Evolutionary conservation across 495 filamentous ascomycete species (phyloP).

Genomic region (Penicillium subrubescens): DNA sequence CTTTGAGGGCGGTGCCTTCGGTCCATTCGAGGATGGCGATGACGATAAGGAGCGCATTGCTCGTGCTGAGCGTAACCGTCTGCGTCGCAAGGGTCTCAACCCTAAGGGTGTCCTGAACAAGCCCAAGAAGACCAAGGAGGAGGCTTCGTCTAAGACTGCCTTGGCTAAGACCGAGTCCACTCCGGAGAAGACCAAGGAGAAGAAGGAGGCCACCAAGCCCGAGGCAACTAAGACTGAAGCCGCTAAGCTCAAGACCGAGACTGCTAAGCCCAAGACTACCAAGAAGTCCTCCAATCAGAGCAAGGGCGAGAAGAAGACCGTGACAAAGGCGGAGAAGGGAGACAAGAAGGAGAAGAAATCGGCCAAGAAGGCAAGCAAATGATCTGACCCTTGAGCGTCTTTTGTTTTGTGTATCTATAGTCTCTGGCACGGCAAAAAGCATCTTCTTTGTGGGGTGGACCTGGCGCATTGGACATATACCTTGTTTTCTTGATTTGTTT

Average conservation of each 20-base stretch:
- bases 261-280: slow-evolving; percentile 8
- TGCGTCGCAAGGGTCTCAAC: slow-evolving; percentile 68
- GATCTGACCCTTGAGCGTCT: slow-evolving; percentile 27
- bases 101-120: slow-evolving; percentile 58
- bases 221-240: slow-evolving; percentile 3
- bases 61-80: slow-evolving; percentile 55
- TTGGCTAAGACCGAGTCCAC: slow-evolving; percentile 4
- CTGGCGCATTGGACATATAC: slow-evolving; percentile 35
- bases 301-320: slow-evolving; percentile 28
- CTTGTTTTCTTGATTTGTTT: slow-evolving; percentile 24
- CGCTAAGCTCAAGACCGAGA: slow-evolving; percentile 5
- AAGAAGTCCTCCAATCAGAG: slow-evolving; percentile 4
- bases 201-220: slow-evolving; percentile 19
- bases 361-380: slow-evolving; percentile 45
- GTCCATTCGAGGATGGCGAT: slow-evolving; percentile 62
- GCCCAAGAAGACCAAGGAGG: slow-evolving; percentile 35
- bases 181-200: slow-evolving; percentile 17
- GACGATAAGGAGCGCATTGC: slow-evolving; percentile 62
- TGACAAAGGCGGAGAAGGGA: slow-evolving; percentile 12
- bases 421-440: slow-evolving; percentile 36
- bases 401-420: slow-evolving; percentile 31
- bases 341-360: slow-evolving; percentile 32
- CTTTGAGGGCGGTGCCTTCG: slow-evolving; percentile 57
- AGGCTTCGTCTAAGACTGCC: slow-evolving; percentile 6
- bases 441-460: slow-evolving; percentile 30